Evolutionary conservation across 495 filamentous ascomycete genomes (phyloP), one percentile per base, ranked within the genome.

Genomic region (Penicillium coprophilum): DNA sequence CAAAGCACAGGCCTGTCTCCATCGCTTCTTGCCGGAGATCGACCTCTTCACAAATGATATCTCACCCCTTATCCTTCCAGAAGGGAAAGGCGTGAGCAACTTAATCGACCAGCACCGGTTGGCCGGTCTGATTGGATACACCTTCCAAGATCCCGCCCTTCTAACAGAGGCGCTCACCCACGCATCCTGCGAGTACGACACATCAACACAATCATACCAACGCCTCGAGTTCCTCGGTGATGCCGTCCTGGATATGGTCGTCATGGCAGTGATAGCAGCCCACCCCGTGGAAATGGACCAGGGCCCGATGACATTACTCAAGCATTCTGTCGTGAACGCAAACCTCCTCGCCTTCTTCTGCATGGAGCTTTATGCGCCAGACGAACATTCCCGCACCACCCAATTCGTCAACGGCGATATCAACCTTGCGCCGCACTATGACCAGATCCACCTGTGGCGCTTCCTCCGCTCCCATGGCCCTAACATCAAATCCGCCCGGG

Each of bases 211-310:
- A 32, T 92, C 87, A 7, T 90, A 95, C 67, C 88, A 97, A 60
- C 85, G 92, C 0, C 80, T 97, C 13, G 94, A 98, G 67, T 97
- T 91, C 68, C 78, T 97, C 1, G 94, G 94, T 8, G 94, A 98
- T 63, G 81, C 91, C 0, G 73, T 96, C 11, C 82, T 98, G 0
- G 94, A 98, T 66, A 84, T 82, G 67, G 68, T 96, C 47, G 77
- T 97, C 45, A 80, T 87, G 9, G 73, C 70, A 2, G 68, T 67
- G 1, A 71, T 91, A 9, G 83, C 74, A 57, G 62, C 72, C 0
- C 70, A 74, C 34, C 64, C 72, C 2, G 59, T 61, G 8, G 63
- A 78, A 15, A 72, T 93, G 17, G 65, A 79, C 1, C 83, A 89
- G 43, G 69, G 80, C 12, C 63, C 82, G 17, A 92, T 98, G 85